These are phyloP conservation scores for Cryptomeria japonica DNA, from an alignment of 75 land plant species.

Conservation along the genomic window DNA sequence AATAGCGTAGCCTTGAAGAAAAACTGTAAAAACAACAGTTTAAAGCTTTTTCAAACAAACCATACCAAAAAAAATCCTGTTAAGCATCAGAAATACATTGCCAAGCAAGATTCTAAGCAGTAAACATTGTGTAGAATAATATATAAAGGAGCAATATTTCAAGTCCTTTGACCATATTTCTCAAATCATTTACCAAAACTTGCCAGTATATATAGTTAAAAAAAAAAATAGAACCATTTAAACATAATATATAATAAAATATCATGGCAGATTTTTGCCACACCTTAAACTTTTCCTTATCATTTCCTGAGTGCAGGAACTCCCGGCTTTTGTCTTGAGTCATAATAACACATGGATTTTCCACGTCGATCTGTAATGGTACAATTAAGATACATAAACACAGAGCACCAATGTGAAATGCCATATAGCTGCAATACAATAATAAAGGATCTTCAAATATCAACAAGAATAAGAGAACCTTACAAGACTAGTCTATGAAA, in stretches of 20 bases:
- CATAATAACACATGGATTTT: slow-evolving; percentile 99
- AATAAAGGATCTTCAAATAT: background rate
- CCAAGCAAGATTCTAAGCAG: background rate
- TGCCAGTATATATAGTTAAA: background rate
- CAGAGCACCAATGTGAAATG: background rate
- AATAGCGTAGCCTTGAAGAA: slow-evolving; percentile 92
- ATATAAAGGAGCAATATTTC: background rate
- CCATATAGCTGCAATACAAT: background rate
- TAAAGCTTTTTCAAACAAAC: background rate
- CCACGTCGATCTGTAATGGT: slow-evolving; percentile 85
- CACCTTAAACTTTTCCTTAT: slow-evolving; percentile 93
- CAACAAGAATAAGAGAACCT: background rate
- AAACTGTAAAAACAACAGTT: slow-evolving; percentile 45
- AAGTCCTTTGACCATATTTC: background rate
- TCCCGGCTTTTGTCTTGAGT: slow-evolving; percentile 98
- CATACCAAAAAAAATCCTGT: background rate
- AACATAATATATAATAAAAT: background rate
- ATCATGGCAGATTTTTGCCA: background rate
- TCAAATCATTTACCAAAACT: background rate
- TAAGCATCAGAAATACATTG: background rate
- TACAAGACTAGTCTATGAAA: background rate
- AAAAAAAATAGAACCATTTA: background rate
- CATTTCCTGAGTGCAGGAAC: slow-evolving; percentile 92
- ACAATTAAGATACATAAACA: background rate
- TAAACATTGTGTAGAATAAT: background rate